Evolutionary conservation across 805 yeast genomes (phyloP).

Genomic region (Nakazawaea siamensis): DNA sequence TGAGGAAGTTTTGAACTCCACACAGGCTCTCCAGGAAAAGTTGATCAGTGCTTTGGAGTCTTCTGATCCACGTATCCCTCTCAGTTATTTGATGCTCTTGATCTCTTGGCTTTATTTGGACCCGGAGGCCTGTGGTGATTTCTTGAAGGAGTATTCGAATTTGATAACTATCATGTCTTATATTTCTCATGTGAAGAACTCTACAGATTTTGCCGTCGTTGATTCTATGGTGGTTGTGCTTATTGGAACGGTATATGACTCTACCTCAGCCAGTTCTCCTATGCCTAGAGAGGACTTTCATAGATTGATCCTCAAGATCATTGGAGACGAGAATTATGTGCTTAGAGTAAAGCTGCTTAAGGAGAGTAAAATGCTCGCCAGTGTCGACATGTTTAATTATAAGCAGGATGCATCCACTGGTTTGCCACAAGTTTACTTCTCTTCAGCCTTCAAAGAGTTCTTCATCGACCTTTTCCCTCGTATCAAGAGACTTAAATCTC

Average conservation of each 20-base stretch:
- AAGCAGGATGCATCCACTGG: conserved; percentile 68
- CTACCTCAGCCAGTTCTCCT: conserved; percentile 55
- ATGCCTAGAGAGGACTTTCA: conserved; percentile 52
- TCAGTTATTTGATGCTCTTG: conserved; percentile 71
- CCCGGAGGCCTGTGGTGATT: conserved; percentile 63
- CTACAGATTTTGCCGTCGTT: conserved; percentile 46
- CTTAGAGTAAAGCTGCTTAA: conserved; percentile 67
- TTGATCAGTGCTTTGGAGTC: conserved; percentile 54
- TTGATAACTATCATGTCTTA: conserved; percentile 62
- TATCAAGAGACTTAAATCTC: conserved; percentile 66
- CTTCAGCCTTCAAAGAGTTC: conserved; percentile 50
- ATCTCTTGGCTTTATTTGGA: conserved; percentile 76
- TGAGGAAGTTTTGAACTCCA: conserved; percentile 61
- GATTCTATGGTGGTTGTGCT: conserved; percentile 69
- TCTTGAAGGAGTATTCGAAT: conserved; percentile 59
- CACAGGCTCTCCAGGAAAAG: conserved; percentile 74
- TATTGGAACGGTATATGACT: conserved; percentile 76
- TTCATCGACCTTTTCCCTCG: conserved; percentile 63
- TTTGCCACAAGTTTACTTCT: conserved; percentile 75
- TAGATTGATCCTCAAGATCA: conserved; percentile 52
- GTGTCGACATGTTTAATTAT: conserved; percentile 46
- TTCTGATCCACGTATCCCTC: conserved; percentile 64
- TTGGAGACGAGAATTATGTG: conserved; percentile 76
- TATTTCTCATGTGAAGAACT: conserved; percentile 37
- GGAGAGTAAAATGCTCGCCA: conserved; percentile 45